Conservation (phyloP, 2,329 filamentous ascomycete genomes). For the Cordyceps cateniannulata region DNA sequence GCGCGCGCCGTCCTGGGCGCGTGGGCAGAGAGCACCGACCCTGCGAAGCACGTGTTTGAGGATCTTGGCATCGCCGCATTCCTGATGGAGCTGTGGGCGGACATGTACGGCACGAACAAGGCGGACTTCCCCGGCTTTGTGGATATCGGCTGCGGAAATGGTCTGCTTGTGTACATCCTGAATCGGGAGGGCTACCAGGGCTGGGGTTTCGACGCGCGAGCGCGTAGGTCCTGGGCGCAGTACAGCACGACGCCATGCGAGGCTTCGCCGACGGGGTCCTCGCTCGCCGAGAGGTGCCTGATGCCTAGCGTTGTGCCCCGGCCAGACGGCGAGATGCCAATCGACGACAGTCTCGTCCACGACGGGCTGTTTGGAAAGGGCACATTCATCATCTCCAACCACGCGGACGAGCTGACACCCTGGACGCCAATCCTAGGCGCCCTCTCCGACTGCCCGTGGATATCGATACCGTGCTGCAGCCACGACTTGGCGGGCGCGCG, state of each 20-base stretch:
- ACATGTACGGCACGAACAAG: conserved; percentile 59
- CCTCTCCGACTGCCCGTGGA: conserved; percentile 70
- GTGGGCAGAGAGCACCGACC: conserved; percentile 86
- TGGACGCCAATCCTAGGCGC: conserved; percentile 90
- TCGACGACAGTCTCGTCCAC: conserved; percentile 29
- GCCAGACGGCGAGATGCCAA: conserved; percentile 13
- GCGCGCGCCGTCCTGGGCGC: conserved; percentile 61
- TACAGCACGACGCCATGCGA: conserved; percentile 43
- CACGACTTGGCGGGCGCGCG: conserved; percentile 71
- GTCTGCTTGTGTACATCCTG: conserved; percentile 79
- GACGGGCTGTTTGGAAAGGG: conserved; percentile 62
- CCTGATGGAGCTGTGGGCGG: conserved; percentile 81
- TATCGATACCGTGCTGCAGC: conserved; percentile 93
- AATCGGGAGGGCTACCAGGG: conserved; percentile 73
- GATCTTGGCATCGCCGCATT: conserved; percentile 88
- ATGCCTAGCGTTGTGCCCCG: conserved; percentile 37
- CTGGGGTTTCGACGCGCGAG: conserved; percentile 88
- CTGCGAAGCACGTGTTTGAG: conserved; percentile 90
- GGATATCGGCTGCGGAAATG: conserved; percentile 94
- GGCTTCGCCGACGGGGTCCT: conserved; percentile 22
- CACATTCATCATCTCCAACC: conserved; percentile 94
- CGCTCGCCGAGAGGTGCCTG: conserved; percentile 42
- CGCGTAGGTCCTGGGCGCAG: conserved; percentile 74
- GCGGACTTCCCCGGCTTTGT: conserved; percentile 76
- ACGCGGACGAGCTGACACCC: conserved; percentile 90